Evolutionary conservation across 192 early-diverging fungal genomes (phyloP).

Genomic region (Backusella westeae): DNA sequence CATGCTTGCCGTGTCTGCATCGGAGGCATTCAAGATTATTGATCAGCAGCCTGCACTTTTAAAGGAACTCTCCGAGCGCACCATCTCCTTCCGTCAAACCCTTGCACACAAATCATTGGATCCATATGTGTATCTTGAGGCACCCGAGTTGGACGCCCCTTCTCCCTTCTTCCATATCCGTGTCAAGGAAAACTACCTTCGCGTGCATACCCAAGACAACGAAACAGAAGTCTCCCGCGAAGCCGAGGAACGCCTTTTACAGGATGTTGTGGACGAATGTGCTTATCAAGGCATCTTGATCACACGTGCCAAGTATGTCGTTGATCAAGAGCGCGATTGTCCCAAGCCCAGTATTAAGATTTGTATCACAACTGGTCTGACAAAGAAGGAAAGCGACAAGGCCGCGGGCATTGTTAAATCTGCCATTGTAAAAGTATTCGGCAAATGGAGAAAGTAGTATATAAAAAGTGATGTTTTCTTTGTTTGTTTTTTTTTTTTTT

Average conservation of each 20-base stretch:
- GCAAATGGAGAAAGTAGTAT: slow-evolving; percentile 32
- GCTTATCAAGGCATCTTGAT: slow-evolving; percentile 83
- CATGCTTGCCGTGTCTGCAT: slow-evolving; percentile 85
- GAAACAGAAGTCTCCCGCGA: slow-evolving; percentile 43
- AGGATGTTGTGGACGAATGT: slow-evolving; percentile 76
- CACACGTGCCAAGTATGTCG: slow-evolving; percentile 84
- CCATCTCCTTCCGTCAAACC: slow-evolving; percentile 49
- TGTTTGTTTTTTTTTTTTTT: background rate
- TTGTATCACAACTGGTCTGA: slow-evolving; percentile 69
- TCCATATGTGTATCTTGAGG: slow-evolving; percentile 15
- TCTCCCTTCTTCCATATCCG: slow-evolving; percentile 79
- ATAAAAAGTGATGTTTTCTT: background rate
- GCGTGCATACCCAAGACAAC: slow-evolving; percentile 5
- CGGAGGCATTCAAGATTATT: slow-evolving; percentile 76
- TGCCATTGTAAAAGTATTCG: slow-evolving; percentile 59
- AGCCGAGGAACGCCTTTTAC: slow-evolving; percentile 76
- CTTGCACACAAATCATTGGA: slow-evolving; percentile 24
- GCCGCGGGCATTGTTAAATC: slow-evolving; percentile 74
- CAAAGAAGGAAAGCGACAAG: slow-evolving; percentile 84
- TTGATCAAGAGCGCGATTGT: slow-evolving; percentile 71
- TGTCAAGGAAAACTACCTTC: slow-evolving; percentile 44
- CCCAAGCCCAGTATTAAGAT: slow-evolving; percentile 85
- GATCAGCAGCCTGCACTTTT: slow-evolving; percentile 47
- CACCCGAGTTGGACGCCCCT: slow-evolving; percentile 6
- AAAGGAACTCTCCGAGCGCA: slow-evolving; percentile 61